phyloP scores from a whole-genome alignment of 1,284 basidiomycete species.

The Apiotrichum porosum region DNA sequence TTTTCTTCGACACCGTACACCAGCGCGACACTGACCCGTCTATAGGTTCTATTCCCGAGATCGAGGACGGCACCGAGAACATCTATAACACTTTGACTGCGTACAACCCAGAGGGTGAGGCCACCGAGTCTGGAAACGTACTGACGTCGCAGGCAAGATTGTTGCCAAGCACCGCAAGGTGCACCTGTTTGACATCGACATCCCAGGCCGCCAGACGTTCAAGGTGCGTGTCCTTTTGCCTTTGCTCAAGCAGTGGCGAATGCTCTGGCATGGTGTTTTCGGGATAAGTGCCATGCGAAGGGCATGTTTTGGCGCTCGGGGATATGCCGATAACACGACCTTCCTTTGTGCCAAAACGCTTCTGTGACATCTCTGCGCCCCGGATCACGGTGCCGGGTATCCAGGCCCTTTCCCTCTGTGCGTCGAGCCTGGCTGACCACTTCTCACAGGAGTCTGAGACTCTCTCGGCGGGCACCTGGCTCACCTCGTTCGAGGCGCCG shows the following conservation, averaged over 20 bases:
- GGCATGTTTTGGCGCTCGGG: no score
- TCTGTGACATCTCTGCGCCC: neutral
- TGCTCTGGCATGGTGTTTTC: no score
- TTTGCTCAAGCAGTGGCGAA: no score
- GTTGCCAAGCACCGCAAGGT: slow-evolving; percentile 89
- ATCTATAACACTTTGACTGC: slow-evolving; percentile 92
- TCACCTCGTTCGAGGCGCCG: slow-evolving; percentile 82
- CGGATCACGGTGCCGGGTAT: no score
- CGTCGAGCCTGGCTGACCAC: neutral
- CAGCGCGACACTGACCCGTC: no score
- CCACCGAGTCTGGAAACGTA: no score
- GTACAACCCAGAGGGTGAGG: slow-evolving; percentile 73
- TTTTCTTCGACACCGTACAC: no score
- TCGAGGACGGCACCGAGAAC: slow-evolving; percentile 59
- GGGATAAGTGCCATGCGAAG: no score
- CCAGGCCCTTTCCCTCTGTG: neutral
- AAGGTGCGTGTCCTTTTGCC: slow-evolving; percentile 57
- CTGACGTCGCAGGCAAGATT: slow-evolving; percentile 63
- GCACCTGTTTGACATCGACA: slow-evolving; percentile 97
- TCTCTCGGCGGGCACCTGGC: slow-evolving; percentile 68
- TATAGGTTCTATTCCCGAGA: slow-evolving; percentile 91
- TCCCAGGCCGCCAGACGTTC: slow-evolving; percentile 93
- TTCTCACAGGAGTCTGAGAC: slow-evolving; percentile 82
- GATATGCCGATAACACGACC: no score
- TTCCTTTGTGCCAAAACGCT: no score